Percentiles rank a stretch among this genome's conserved stretches.
phyloP scores from a whole-genome alignment of 2,329 filamentous ascomycete genomes.

The Neonectria ditissima region DNA sequence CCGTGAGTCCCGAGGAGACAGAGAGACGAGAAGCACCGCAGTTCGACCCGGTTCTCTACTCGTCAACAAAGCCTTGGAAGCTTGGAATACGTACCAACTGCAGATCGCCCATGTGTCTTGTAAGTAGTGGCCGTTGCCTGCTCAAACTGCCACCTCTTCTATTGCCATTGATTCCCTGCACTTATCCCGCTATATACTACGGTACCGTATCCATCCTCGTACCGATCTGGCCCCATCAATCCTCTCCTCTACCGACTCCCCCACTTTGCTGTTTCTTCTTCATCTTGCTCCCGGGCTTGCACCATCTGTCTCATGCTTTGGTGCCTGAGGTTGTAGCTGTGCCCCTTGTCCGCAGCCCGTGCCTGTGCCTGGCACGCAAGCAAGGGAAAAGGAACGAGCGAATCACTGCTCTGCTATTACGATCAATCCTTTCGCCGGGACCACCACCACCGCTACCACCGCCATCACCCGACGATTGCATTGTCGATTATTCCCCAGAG shows the following conservation, averaged over 20 bases:
- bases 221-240: too few species aligned
- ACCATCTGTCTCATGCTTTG: neutral
- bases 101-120: too few species aligned
- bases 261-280: neutral
- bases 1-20: neutral
- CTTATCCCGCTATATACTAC: too few species aligned
- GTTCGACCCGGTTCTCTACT: neutral
- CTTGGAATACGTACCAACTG: too few species aligned
- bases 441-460: neutral
- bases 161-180: too few species aligned
- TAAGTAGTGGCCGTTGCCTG: too few species aligned
- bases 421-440: conserved; percentile 1
- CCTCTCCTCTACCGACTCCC: neutral
- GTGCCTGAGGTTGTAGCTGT: neutral
- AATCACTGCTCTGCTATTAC: conserved; percentile 7
- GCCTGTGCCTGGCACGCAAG: conserved; percentile 1
- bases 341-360: conserved; percentile 6
- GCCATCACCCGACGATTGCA: neutral
- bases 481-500: neutral
- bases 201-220: too few species aligned
- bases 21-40: neutral
- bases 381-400: neutral
- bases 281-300: neutral
- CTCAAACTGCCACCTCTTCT: too few species aligned
- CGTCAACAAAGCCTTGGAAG: too few species aligned